Conservation (phyloP, 2,329 filamentous ascomycete genomes). For the Fusarium caatingaense region DNA sequence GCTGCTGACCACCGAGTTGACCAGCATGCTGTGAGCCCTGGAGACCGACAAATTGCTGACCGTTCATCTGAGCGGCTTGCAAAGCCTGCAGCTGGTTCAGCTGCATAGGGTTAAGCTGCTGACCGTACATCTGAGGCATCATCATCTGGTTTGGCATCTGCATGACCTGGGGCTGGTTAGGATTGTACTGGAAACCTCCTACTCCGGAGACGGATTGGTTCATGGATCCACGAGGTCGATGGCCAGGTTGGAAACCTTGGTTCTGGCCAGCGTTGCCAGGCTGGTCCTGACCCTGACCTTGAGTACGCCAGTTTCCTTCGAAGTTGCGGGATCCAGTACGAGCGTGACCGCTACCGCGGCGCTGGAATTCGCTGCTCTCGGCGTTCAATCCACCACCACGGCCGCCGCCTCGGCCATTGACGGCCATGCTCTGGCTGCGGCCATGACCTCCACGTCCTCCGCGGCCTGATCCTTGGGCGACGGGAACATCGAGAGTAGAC, state of each 20-base stretch:
- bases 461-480: conserved; percentile 58
- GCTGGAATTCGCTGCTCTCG: conserved; percentile 71
- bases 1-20: conserved; percentile 72
- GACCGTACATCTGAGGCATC: conserved; percentile 86
- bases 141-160: conserved; percentile 89
- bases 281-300: conserved; percentile 72
- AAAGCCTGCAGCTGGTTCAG: conserved; percentile 91
- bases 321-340: conserved; percentile 92
- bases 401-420: conserved; percentile 75
- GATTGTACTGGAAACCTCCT: conserved; percentile 86
- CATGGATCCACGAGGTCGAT: conserved; percentile 86
- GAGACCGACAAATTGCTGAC: conserved; percentile 77
- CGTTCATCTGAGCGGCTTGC: conserved; percentile 86
- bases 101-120: conserved; percentile 89
- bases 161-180: conserved; percentile 85
- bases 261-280: conserved; percentile 62
- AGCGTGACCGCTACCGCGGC: conserved; percentile 83
- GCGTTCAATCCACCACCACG: conserved; percentile 71
- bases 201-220: conserved; percentile 86
- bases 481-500: conserved; percentile 49
- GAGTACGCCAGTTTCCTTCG: conserved; percentile 97
- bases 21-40: conserved; percentile 79
- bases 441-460: conserved; percentile 72
- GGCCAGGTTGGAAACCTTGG: conserved; percentile 88
- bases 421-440: conserved; percentile 92